A percentile compares a stretch with the other conserved stretches of the same genome.
phyloP scores from a whole-genome alignment of 2,329 filamentous ascomycete genomes.

The Monosporascus sp. region DNA sequence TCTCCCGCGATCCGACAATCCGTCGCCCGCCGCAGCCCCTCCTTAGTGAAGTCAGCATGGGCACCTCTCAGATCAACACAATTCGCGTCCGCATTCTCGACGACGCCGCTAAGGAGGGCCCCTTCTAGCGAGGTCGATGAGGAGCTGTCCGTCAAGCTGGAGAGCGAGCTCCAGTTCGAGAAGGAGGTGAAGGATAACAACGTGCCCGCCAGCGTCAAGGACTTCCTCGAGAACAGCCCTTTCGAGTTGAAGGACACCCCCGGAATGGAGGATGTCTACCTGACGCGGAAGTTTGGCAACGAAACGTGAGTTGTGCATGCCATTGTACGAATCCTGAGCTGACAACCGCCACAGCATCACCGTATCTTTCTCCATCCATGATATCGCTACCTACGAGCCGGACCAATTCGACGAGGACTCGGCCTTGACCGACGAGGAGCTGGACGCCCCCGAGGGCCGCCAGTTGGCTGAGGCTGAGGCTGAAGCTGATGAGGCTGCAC shows the following conservation, averaged over 20 bases:
- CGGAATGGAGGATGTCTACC: conserved; percentile 81
- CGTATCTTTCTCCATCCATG: conserved; percentile 78
- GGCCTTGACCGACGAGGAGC: conserved; percentile 50
- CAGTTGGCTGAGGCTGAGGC: conserved; percentile 54
- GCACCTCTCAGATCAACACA: conserved; percentile 31
- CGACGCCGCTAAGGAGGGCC: conserved; percentile 38
- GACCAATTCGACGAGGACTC: conserved; percentile 53
- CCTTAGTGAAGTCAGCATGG: conserved; percentile 43
- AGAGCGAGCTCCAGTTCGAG: conserved; percentile 80
- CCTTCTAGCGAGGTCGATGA: conserved; percentile 55
- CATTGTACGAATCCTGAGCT: conserved; percentile 14
- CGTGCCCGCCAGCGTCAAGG: conserved; percentile 71
- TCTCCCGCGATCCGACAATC: conserved; percentile 45
- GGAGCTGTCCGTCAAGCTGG: conserved; percentile 81
- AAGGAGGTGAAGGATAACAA: conserved; percentile 70
- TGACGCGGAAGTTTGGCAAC: conserved; percentile 77
- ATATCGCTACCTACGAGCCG: conserved; percentile 64
- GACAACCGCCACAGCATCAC: conserved; percentile 53
- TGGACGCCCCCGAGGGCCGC: conserved; percentile 48
- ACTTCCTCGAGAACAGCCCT: conserved; percentile 79
- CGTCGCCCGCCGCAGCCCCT: conserved; percentile 42
- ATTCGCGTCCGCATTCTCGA: conserved; percentile 46
- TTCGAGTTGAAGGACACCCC: conserved; percentile 79
- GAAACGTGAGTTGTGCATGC: conserved; percentile 63
- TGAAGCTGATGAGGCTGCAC: conserved; percentile 48